Evolutionary conservation across 305 asterid genomes (phyloP).

Genomic region (Plantago rigida): DNA sequence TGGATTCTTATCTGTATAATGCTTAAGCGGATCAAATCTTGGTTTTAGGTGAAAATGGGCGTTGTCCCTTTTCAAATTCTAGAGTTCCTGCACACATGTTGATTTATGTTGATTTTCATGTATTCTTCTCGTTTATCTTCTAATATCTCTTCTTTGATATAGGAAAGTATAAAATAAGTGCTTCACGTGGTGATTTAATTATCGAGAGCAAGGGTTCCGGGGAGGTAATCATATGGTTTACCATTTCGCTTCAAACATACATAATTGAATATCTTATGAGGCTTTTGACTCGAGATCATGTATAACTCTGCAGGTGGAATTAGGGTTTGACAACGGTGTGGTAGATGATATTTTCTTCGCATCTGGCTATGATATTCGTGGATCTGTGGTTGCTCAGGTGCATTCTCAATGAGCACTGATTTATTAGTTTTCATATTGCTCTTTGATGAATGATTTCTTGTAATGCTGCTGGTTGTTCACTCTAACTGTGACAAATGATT

Average conservation of each 20-base stretch:
- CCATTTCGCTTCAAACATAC: not conserved
- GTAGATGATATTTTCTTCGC: conserved; percentile 69
- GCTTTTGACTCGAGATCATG: conserved; percentile 15
- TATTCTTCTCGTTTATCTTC: conserved; percentile 17
- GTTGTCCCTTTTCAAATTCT: not conserved
- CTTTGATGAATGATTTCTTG: not conserved
- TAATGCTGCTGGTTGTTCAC: not conserved
- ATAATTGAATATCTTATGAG: not conserved
- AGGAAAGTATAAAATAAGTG: conserved; percentile 70
- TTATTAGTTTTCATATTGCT: conserved; percentile 8
- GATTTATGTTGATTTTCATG: conserved; percentile 15
- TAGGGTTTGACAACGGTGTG: conserved; percentile 63
- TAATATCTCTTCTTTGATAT: conserved; percentile 29
- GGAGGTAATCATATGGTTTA: conserved; percentile 43
- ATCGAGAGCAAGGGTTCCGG: conserved; percentile 67
- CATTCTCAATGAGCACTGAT: conserved; percentile 17
- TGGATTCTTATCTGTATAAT: not conserved
- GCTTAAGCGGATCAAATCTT: too few species aligned
- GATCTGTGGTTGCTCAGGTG: conserved; percentile 93
- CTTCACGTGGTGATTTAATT: conserved; percentile 64
- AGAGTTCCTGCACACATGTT: not conserved
- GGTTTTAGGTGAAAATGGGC: conserved; percentile 19
- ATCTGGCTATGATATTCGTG: conserved; percentile 82
- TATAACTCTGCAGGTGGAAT: conserved; percentile 56
- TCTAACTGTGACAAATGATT: not conserved